phyloP scores from a whole-genome alignment of 1,284 basidiomycete genomes.

The Apiotrichum brassicae region DNA sequence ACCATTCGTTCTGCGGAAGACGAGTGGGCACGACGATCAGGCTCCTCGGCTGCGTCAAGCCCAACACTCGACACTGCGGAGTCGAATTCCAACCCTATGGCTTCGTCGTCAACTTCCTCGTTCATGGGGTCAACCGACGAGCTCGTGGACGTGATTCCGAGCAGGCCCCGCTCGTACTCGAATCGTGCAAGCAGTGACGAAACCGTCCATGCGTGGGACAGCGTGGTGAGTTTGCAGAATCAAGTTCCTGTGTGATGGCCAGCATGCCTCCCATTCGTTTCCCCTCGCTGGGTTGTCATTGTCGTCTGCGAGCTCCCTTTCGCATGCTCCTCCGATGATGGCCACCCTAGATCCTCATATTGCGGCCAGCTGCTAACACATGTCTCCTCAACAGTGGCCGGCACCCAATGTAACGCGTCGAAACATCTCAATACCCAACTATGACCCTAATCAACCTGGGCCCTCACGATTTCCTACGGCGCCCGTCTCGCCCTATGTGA shows the following conservation, averaged over 20 bases:
- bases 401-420: conserved; percentile 23
- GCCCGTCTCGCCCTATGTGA: conserved; percentile 39
- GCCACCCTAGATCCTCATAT: no score
- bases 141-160: no score
- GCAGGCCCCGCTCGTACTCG: no score
- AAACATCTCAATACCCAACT: conserved; percentile 3
- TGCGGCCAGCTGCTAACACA: neutral
- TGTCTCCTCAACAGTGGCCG: conserved; percentile 32
- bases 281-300: no score
- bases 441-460: conserved; percentile 12
- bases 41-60: neutral
- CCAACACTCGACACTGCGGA: conserved; percentile 8
- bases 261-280: no score
- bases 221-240: conserved; percentile 38
- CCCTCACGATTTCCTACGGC: conserved; percentile 31
- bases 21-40: neutral
- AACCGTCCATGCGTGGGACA: conserved; percentile 39
- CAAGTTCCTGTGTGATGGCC: no score
- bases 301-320: no score
- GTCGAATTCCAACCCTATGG: no score
- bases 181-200: conserved; percentile 7
- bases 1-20: conserved; percentile 6
- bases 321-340: no score
- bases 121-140: no score
- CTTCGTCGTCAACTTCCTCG: no score